Base-by-base conservation (phyloP, 1,284 basidiomycete species). In the Schizopora paradoxa region DNA sequence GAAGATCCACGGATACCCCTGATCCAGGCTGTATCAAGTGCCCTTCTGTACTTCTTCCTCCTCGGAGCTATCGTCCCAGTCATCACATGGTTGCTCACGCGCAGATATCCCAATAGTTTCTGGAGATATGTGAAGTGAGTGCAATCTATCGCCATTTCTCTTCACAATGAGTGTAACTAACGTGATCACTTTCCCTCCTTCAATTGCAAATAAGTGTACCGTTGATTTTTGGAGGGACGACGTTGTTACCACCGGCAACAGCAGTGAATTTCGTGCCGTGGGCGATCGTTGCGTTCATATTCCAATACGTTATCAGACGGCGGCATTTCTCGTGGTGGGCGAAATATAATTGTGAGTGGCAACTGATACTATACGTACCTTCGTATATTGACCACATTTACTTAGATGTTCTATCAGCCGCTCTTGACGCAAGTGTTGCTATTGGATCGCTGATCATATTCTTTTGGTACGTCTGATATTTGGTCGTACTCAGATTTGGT, bases 181-280 rank as follows among this genome's bases (percentile, higher is more conserved):
- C n/a, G 23, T 21, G 16, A 4, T 41, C 31, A 18, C 37, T 54
- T 62, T 28, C 67, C 67, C n/a, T 32, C 57, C 68, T 28, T 51
- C 63, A 14, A 55, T 70, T 13, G 4, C 10, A 14, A 38, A 31
- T 18, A n/a, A 4, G 49, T 28, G 37, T 53, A 13, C 52, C 52
- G 11, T 56, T 68, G 26, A 49, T 62, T 7, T 54, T 66, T 14
- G 58, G 64, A n/a, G 66, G 64, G 4, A 58, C 64, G 45, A 62
- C 52, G 5, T 58, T 58, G 33, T 63, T 69, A 21, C 66, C 67
- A 1, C 63, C 64, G 5, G 77, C 76, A 4, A 73, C 67, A 5
- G 77, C 78, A 3, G 73, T 79, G 55, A 79, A 80, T 57, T 79
- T 74, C 48, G 71, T 77, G 1, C 67, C 72, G 3, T 79, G 75